A percentile compares a stretch with the other conserved stretches of the same genome.
Conservation (phyloP, 495 filamentous ascomycete species). For the Podospora australis region DNA sequence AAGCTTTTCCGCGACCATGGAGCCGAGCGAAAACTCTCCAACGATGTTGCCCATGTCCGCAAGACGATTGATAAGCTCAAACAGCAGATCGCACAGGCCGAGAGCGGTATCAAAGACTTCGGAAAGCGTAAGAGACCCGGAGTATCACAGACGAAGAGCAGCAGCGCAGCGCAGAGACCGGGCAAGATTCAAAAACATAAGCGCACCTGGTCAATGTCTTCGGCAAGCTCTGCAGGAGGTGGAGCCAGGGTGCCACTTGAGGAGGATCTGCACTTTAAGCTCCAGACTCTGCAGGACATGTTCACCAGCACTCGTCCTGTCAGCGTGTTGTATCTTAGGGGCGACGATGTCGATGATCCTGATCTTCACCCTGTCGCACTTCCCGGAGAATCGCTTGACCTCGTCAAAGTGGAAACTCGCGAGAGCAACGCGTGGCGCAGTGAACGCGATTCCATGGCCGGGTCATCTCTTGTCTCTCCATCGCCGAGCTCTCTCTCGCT, state of each 20-base stretch:
- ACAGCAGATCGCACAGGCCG: conserved; percentile 81
- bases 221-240: conserved; percentile 61
- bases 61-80: conserved; percentile 93
- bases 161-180: conserved; percentile 47
- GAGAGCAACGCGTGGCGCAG: conserved; percentile 52
- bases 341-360: conserved; percentile 80
- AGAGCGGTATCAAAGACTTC: conserved; percentile 81
- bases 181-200: conserved; percentile 85
- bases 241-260: conserved; percentile 60
- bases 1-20: conserved; percentile 97
- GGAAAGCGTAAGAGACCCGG: conserved; percentile 77
- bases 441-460: conserved; percentile 45
- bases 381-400: conserved; percentile 57
- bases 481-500: conserved; percentile 59
- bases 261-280: conserved; percentile 82
- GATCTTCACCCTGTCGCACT: conserved; percentile 78
- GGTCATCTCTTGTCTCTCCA: conserved; percentile 64
- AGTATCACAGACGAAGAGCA: conserved; percentile 44
- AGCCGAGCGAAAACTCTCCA: conserved; percentile 89
- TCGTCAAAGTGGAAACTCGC: conserved; percentile 51
- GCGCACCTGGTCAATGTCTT: conserved; percentile 94
- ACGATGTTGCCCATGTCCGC: conserved; percentile 86
- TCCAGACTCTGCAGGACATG: conserved; percentile 86
- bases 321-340: conserved; percentile 77
- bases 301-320: conserved; percentile 84